Conservation (phyloP, 23 red algal species). For the Gracilaria caudata region DNA sequence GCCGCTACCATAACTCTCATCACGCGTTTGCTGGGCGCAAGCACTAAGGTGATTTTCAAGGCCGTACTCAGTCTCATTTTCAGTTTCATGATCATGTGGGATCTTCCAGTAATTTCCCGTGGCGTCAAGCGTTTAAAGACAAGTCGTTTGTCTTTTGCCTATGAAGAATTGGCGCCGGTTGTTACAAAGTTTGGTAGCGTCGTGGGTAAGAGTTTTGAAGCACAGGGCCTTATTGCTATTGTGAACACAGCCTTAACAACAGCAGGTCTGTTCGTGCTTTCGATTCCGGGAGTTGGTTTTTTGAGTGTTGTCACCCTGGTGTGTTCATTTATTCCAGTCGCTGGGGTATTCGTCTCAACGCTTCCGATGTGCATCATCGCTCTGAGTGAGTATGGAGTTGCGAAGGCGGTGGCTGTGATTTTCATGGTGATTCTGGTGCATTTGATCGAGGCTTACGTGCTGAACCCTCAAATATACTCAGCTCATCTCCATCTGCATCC, state of each 20-base stretch:
- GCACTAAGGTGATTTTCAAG: conserved; percentile 88
- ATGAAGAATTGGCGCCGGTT: conserved; percentile 86
- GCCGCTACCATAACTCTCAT: conserved; percentile 73
- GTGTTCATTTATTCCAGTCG: conserved; percentile 97
- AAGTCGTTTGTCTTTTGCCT: conserved; percentile 72
- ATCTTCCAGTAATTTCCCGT: conserved; percentile 73
- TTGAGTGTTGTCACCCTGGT: conserved; percentile 85
- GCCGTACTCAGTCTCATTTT: conserved; percentile 87
- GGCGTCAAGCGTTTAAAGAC: conserved; percentile 64
- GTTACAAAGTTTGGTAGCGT: conserved; percentile 85
- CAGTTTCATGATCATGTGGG: conserved; percentile 96
- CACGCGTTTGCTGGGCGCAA: conserved; percentile 72
- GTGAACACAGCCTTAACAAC: conserved; percentile 92
- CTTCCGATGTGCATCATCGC: conserved; percentile 93
- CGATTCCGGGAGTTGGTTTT: conserved; percentile 89
- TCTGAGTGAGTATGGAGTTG: conserved; percentile 86
- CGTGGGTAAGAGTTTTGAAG: conserved; percentile 94
- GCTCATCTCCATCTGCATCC: conserved; percentile 93
- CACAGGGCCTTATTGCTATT: conserved; percentile 95
- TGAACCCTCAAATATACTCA: conserved; percentile 96
- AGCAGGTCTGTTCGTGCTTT: conserved; percentile 77
- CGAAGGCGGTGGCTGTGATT: conserved; percentile 77
- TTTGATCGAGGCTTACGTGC: conserved; percentile 87
- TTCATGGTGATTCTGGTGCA: conserved; percentile 96
- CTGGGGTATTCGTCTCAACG: conserved; percentile 93